Evolutionary conservation across 108 stramenopile species (phyloP).

Genomic region (Halocafeteria seosinensis): DNA sequence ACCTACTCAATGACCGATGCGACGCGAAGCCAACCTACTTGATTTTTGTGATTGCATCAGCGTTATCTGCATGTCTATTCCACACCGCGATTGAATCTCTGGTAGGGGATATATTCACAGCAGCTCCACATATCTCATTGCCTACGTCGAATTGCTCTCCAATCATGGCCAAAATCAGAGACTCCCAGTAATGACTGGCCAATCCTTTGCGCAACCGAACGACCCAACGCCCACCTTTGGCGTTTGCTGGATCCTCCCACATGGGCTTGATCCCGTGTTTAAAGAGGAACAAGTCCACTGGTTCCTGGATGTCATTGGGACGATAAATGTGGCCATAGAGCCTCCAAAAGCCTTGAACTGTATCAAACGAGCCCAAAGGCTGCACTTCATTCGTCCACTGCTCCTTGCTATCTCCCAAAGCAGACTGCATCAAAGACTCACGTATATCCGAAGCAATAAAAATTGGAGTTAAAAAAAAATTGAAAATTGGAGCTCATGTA

Average conservation of each 20-base stretch:
- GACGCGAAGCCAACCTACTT: too few species aligned
- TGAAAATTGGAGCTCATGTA: too few species aligned
- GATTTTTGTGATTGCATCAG: background rate
- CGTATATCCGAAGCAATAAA: too few species aligned
- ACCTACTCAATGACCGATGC: too few species aligned
- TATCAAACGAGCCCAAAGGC: too few species aligned
- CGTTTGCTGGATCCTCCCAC: conserved; percentile 78
- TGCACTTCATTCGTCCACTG: too few species aligned
- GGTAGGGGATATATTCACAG: background rate
- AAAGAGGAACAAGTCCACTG: conserved; percentile 80
- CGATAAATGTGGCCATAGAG: conserved; percentile 67
- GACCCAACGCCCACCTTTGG: conserved; percentile 78
- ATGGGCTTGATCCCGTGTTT: conserved; percentile 79
- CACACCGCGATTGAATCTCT: background rate
- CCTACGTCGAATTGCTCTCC: conserved; percentile 72
- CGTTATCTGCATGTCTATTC: background rate
- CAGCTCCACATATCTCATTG: background rate
- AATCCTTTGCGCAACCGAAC: conserved; percentile 63
- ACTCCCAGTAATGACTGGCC: conserved; percentile 73
- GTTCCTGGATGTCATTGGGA: conserved; percentile 53
- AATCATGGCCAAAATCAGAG: conserved; percentile 69
- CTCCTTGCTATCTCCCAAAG: too few species aligned
- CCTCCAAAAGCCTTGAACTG: conserved; percentile 35
- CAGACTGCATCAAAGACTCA: too few species aligned
- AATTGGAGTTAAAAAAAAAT: too few species aligned